phyloP scores from a whole-genome alignment of 805 yeast genomes.

The Pichia gijzeniarum region DNA sequence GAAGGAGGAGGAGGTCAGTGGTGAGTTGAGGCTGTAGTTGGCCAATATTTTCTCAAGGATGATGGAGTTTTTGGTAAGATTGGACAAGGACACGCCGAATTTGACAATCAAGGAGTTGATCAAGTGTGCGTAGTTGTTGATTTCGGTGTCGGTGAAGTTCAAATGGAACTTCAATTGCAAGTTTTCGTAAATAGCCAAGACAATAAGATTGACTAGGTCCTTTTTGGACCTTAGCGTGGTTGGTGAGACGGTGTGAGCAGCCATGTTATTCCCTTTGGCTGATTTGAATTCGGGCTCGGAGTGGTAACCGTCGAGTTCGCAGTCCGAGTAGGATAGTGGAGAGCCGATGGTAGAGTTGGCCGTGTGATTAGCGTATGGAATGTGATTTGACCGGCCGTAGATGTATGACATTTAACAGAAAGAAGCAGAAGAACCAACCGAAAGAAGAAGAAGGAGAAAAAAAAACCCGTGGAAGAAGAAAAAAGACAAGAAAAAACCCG shows the following conservation, averaged over 20 bases:
- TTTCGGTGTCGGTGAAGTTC: neutral
- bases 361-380: neutral
- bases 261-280: no score
- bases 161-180: slow-evolving; percentile 5
- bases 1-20: neutral
- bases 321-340: slow-evolving; percentile 4
- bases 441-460: neutral
- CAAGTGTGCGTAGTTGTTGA: neutral
- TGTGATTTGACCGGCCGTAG: neutral
- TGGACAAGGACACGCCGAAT: slow-evolving; percentile 1
- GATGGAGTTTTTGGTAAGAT: neutral
- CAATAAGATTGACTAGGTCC: slow-evolving; percentile 5
- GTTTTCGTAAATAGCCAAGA: slow-evolving; percentile 4
- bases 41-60: neutral
- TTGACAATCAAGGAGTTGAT: neutral
- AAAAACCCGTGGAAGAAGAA: neutral
- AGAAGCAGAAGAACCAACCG: no score
- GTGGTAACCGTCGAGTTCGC: neutral
- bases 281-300: no score
- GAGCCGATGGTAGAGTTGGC: neutral
- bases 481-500: neutral
- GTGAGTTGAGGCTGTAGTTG: neutral
- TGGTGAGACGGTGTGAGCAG: no score
- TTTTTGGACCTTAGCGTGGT: neutral
- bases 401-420: neutral